Conservation (phyloP, 306 rosid genomes). For the Styphnolobium japonicum region DNA sequence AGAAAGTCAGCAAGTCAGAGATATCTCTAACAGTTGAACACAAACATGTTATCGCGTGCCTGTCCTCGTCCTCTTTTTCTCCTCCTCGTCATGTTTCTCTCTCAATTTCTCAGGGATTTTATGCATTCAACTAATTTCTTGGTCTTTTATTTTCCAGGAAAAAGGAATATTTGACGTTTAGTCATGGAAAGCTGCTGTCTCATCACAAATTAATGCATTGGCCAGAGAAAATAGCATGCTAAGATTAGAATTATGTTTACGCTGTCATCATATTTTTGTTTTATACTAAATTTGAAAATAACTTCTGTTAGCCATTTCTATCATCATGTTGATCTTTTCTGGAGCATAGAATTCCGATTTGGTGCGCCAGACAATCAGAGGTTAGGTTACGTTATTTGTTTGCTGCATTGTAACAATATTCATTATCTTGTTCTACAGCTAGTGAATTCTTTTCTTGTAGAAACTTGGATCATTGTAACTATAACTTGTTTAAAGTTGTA, state of each 20-base stretch:
- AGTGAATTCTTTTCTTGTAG: conserved; percentile 30
- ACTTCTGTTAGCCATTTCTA: background rate
- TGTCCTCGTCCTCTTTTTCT: background rate
- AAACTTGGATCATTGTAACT: background rate
- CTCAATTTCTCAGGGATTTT: background rate
- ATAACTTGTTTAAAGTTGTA: background rate
- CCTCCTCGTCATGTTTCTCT: background rate
- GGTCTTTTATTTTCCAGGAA: conserved; percentile 46
- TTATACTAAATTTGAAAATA: background rate
- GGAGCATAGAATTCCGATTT: conserved; percentile 38
- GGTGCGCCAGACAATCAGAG: conserved; percentile 44
- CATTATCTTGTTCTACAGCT: conserved; percentile 54
- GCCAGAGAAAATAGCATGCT: conserved; percentile 54
- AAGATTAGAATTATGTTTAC: conserved; percentile 44
- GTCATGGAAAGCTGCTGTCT: conserved; percentile 65
- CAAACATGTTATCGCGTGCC: conserved; percentile 36
- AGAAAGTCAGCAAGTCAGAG: conserved; percentile 49
- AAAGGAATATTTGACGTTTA: conserved; percentile 50
- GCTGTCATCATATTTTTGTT: background rate
- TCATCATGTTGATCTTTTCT: conserved; percentile 35
- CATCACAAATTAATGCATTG: conserved; percentile 58
- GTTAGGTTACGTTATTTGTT: conserved; percentile 65
- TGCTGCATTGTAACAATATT: conserved; percentile 59
- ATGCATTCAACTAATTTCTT: background rate
- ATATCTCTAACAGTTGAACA: conserved; percentile 59